Evolutionary conservation across 1,284 basidiomycete species (phyloP), one percentile per base, ranked within the genome.

Genomic region (Cystodermella granulosa): DNA sequence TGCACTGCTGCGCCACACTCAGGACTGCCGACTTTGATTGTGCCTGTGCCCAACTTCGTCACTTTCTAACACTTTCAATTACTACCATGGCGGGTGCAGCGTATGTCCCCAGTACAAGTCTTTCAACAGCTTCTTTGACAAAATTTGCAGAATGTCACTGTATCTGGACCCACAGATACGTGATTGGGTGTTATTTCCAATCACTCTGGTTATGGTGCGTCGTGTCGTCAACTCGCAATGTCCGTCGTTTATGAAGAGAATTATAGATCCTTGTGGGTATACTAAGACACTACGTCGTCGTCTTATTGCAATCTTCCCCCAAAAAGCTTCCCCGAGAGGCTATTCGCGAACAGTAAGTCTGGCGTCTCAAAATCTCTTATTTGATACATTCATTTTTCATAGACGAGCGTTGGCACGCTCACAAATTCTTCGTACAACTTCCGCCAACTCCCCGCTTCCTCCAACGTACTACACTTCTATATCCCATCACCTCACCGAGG

Each of bases 101-200:
- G 74, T 74, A 59, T 50, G 74, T 59, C 22, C 20, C 40, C 48
- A 38, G n/a, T 39, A 38, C 40, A 16, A 35, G 14, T n/a, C n/a
- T n/a, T n/a, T n/a, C 8, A 8, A 31, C 26, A 31, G 26, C 37
- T 39, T 42, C 44, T n/a, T n/a, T 31, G 28, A 3, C 24, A 22
- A 31, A 24, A 22, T 42, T 24, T 53, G 17, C 60, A 88, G 85
- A 53, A 76, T 80, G 3, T 86, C 84, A 34, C 74, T 94, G 52
- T 93, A 90, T 66, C 82, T 95, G 46, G 91, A 94, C 72, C 91
- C 91, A 39, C 88, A 92, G 67, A 95, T 96, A 64, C 81, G 92
- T 49, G 85, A 91, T 63, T 91, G 88, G 88, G 92, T 98, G 37
- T 71, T 99, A 48, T 89, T 98, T 65, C 96, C 96, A 47, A 96